These are phyloP conservation scores for Citrus trifoliata DNA, from an alignment of 345 rosid species.

Conservation along the genomic window DNA sequence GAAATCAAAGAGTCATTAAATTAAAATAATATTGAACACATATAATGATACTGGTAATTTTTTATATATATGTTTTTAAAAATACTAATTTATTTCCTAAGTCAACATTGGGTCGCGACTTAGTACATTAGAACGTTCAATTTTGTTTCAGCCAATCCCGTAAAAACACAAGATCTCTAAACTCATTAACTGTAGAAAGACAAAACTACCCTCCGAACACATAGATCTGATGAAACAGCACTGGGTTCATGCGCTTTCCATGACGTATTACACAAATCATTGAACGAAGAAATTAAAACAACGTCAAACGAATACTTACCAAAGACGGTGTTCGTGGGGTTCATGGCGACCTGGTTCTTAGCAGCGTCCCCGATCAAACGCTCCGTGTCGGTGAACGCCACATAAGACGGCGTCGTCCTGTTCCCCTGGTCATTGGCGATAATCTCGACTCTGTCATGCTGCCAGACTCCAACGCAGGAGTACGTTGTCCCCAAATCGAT, in stretches of 20 bases:
- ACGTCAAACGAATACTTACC: constrained; percentile 26
- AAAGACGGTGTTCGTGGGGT: constrained; percentile 57
- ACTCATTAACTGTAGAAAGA: too few species aligned
- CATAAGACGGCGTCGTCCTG: constrained; percentile 54
- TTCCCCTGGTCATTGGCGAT: constrained; percentile 62
- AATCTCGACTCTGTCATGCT: constrained; percentile 61
- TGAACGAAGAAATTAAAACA: too few species aligned
- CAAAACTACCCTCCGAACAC: neutral
- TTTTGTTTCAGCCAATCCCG: neutral
- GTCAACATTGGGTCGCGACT: too few species aligned
- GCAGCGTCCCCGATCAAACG: constrained; percentile 64
- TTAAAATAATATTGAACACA: too few species aligned
- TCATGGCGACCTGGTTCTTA: constrained; percentile 67
- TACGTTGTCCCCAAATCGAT: constrained; percentile 63
- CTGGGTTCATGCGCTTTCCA: too few species aligned
- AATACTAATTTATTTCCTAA: too few species aligned
- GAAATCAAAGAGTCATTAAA: too few species aligned
- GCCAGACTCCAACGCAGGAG: constrained; percentile 64
- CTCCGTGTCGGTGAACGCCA: constrained; percentile 50
- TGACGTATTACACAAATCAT: too few species aligned
- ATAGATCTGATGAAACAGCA: neutral
- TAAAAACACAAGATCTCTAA: neutral
- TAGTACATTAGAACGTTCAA: too few species aligned
- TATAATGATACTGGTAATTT: too few species aligned
- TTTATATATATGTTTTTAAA: too few species aligned